Conservation (phyloP, 345 rosid genomes). For the Luvunga scandens region DNA sequence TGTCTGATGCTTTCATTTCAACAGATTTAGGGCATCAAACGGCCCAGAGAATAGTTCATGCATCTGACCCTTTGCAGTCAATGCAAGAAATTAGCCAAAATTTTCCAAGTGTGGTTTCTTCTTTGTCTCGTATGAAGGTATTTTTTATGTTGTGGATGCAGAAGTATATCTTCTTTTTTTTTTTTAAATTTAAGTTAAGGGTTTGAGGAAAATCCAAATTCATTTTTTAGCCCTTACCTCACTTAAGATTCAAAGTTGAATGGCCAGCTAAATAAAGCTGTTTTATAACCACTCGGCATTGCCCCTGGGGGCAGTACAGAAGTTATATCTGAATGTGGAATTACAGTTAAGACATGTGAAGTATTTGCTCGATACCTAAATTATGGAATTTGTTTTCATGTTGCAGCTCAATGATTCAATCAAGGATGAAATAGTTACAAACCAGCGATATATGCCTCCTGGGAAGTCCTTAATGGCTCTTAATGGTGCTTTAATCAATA, state of each 20-base stretch:
- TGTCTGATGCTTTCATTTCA: constrained; percentile 26
- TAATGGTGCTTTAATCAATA: constrained; percentile 93
- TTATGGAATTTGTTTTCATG: constrained; percentile 15
- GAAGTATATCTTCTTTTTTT: no score
- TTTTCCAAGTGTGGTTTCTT: constrained; percentile 94
- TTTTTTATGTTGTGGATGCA: no score
- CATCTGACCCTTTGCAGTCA: constrained; percentile 89
- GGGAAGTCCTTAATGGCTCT: constrained; percentile 95
- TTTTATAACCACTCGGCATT: no score
- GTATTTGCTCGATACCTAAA: not conserved
- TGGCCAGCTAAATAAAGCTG: no score
- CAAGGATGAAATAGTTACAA: constrained; percentile 90
- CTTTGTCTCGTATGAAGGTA: constrained; percentile 98
- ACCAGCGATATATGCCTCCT: constrained; percentile 94
- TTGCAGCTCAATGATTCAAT: constrained; percentile 81
- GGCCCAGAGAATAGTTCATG: constrained; percentile 92
- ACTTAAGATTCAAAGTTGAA: no score
- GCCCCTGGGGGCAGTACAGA: no score
- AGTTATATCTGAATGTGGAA: constrained; percentile 11
- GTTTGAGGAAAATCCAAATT: no score
- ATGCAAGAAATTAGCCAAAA: constrained; percentile 98
- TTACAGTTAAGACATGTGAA: constrained; percentile 1
- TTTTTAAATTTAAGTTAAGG: no score
- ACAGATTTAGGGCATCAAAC: constrained; percentile 99
- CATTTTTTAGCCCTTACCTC: no score